These are phyloP conservation scores for Erythrobasidium hasegawianum DNA, from an alignment of 1,284 basidiomycete genomes.

Conservation along the genomic window DNA sequence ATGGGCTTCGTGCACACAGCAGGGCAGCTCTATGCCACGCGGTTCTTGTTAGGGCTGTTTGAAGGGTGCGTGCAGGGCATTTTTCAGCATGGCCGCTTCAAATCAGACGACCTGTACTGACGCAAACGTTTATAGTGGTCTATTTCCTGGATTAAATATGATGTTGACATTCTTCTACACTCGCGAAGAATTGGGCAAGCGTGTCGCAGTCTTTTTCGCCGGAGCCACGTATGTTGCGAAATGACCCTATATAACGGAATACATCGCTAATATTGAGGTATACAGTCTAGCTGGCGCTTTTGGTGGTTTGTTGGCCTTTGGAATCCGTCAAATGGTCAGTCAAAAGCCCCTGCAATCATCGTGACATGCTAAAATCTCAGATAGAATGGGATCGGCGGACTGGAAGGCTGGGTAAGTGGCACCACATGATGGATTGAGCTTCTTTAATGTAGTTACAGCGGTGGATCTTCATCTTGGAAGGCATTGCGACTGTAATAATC, in stretches of 20 bases:
- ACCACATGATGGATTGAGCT: constrained; percentile 1
- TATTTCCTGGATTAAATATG: constrained; percentile 44
- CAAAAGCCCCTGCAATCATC: too few species aligned
- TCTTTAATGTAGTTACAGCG: not conserved
- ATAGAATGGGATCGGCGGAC: constrained; percentile 50
- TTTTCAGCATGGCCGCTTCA: too few species aligned
- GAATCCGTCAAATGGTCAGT: constrained; percentile 47
- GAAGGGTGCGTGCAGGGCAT: too few species aligned
- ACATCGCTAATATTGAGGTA: not conserved
- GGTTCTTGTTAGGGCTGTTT: constrained; percentile 39
- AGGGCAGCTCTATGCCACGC: constrained; percentile 35
- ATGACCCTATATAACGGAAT: not conserved
- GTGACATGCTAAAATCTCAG: not conserved
- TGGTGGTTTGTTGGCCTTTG: constrained; percentile 45
- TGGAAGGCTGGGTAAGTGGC: constrained; percentile 53
- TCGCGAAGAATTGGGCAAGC: constrained; percentile 39
- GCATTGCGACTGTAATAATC: constrained; percentile 43
- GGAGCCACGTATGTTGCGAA: constrained; percentile 42
- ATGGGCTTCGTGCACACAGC: constrained; percentile 42
- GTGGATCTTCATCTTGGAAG: constrained; percentile 34
- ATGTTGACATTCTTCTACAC: constrained; percentile 45
- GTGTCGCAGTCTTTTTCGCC: constrained; percentile 48
- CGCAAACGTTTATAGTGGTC: constrained; percentile 13
- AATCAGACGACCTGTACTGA: too few species aligned
- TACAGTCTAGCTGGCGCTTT: constrained; percentile 45